Evolutionary conservation across 1,284 basidiomycete species (phyloP), one percentile per base, ranked within the genome.

Genomic region (Schizophyllum commune): DNA sequence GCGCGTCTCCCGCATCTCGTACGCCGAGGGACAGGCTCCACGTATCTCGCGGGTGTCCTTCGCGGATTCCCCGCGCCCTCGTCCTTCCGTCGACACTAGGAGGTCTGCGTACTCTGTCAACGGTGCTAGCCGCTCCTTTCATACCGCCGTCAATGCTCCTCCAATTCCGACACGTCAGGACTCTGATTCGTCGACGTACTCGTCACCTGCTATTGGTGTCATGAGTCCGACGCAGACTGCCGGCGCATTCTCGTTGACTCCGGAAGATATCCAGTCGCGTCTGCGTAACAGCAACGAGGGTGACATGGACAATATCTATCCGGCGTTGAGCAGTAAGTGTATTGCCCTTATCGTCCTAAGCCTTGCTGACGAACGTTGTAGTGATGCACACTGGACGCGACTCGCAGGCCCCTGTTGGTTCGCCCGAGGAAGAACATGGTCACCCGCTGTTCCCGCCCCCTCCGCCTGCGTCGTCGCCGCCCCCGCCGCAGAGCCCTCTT

Each of bases 1-100:
- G 57, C 78, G 79, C 57, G 73, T 78, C 0, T 81, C 80, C 19
- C 75, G 81, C 32, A 77, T 77, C 5, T 75, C 74, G 0, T 81
- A 79, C 60, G 72, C 78, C 0, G 72, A 74, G 0, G 75, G 71
- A 52, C 69, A 72, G 4, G 70, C 77, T 6, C 72, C 73, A 17
- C 78, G 82, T 22, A 70, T 78, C 32, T 86, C 83, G 1, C 77
- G 85, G n/a, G 77, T 92, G 8, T 91, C 89, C 0, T 91, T 92
- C 67, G 89, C 89, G 52, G 65, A 66, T 33, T n/a, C 62, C 4
- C 77, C 82, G n/a, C 85, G 86, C 61, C 77, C 81, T 9, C 81
- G 87, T 27, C 85, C 86, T 2, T 86, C 83, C 11, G 72, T 72
- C 22, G 86, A 88, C 22, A 78, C 79, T 4, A 77, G 86, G 59